These are phyloP conservation scores for Aspergillus sclerotialis DNA, from an alignment of 2,329 filamentous ascomycete species.

Conservation along the genomic window DNA sequence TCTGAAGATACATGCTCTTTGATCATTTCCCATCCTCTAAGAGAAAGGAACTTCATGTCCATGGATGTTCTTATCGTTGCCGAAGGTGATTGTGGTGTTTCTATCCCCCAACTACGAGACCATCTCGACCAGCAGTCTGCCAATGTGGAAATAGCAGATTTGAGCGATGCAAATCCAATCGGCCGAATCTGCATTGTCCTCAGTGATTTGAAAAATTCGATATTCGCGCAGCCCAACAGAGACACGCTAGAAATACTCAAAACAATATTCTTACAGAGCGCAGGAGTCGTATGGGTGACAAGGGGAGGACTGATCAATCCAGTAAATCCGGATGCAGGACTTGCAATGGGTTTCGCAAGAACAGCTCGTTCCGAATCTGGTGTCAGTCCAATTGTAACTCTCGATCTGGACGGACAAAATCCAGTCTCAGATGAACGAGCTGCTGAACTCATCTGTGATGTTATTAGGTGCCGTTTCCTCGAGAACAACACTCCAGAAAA, in stretches of 20 bases:
- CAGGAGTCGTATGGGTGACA: constrained; percentile 17
- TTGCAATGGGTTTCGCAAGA: constrained; percentile 17
- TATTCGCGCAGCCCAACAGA: constrained; percentile 3
- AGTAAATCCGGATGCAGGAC: constrained; percentile 8
- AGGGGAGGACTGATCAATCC: constrained; percentile 9
- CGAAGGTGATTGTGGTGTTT: constrained; percentile 1
- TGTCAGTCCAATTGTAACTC: constrained; percentile 13
- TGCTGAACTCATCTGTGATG: constrained; percentile 5
- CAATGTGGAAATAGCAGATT: constrained; percentile 4
- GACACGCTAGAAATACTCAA: constrained; percentile 9
- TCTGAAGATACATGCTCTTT: not conserved
- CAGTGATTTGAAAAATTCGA: constrained; percentile 2
- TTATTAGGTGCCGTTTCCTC: constrained; percentile 10
- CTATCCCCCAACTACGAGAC: not conserved
- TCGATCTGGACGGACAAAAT: constrained; percentile 13
- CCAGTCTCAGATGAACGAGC: constrained; percentile 2
- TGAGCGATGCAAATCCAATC: constrained; percentile 5
- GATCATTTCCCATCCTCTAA: constrained; percentile 2
- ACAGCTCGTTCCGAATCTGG: constrained; percentile 21
- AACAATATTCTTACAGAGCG: constrained; percentile 10
- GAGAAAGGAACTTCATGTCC: not conserved
- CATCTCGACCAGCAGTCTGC: not conserved
- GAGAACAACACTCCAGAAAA: not conserved
- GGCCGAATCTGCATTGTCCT: constrained; percentile 14
- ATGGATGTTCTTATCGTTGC: constrained; percentile 8